Conservation (phyloP, 1,284 basidiomycete species). For the Apiotrichum laibachii region DNA sequence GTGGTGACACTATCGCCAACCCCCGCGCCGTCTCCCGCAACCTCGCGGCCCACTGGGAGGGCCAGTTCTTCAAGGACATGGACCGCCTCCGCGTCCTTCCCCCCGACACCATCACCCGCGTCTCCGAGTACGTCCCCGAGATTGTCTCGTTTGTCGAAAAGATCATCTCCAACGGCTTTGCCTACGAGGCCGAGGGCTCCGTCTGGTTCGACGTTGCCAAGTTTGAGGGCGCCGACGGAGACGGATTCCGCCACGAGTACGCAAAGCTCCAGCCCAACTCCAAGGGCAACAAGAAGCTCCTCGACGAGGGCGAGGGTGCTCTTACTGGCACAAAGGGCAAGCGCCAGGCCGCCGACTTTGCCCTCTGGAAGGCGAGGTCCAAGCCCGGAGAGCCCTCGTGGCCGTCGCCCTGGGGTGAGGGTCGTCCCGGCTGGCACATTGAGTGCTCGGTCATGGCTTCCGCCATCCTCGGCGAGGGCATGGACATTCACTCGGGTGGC, state of each 20-base stretch:
- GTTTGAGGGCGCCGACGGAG: conserved; percentile 68
- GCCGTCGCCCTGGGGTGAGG: conserved; percentile 93
- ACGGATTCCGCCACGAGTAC: conserved; percentile 66
- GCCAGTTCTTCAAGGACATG: conserved; percentile 91
- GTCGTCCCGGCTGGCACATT: conserved; percentile 99
- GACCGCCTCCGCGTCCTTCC: conserved; percentile 75
- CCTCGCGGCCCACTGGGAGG: conserved; percentile 87
- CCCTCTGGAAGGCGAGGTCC: conserved; percentile 89
- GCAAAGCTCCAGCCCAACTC: conserved; percentile 96
- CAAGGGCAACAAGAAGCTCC: conserved; percentile 83
- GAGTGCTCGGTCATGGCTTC: conserved; percentile 99
- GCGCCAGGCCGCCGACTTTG: conserved; percentile 72
- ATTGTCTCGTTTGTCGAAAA: conserved; percentile 84
- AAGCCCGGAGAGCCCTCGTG: conserved; percentile 98
- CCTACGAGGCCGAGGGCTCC: conserved; percentile 81
- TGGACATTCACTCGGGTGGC: conserved; percentile 98
- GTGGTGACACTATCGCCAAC: conserved; percentile 78
- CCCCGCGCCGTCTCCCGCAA: conserved; percentile 75
- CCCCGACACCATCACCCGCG: conserved; percentile 88
- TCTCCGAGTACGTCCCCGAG: conserved; percentile 96
- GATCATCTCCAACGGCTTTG: conserved; percentile 86
- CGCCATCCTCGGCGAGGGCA: conserved; percentile 82
- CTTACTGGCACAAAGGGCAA: conserved; percentile 64
- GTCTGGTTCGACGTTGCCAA: conserved; percentile 92
- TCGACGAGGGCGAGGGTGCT: conserved; percentile 93